A percentile compares a stretch with the other conserved stretches of the same genome.
Evolutionary conservation across 352 stramenopile species (phyloP).

Genomic region (Globisporangium polare): DNA sequence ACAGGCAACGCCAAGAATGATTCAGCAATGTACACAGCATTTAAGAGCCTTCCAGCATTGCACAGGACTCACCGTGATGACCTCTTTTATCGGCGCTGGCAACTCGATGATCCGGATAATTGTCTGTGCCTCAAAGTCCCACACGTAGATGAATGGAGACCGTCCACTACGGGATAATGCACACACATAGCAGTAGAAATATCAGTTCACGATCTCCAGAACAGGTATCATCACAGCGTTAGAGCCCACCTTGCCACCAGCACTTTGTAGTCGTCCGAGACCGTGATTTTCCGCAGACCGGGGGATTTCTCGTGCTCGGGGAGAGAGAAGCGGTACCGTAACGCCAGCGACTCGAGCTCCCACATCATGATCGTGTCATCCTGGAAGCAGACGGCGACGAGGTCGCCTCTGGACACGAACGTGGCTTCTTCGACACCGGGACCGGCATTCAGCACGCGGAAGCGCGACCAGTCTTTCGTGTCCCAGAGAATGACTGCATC

Average conservation of each 20-base stretch:
- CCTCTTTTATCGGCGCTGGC: slow-evolving; percentile 59
- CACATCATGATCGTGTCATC: slow-evolving; percentile 87
- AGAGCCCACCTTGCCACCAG: slow-evolving; percentile 64
- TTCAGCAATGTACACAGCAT: neutral
- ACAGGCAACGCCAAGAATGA: neutral
- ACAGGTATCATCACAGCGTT: neutral
- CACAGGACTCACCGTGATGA: slow-evolving; percentile 41
- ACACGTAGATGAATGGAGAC: slow-evolving; percentile 79
- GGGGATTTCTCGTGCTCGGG: slow-evolving; percentile 59
- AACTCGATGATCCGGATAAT: slow-evolving; percentile 86
- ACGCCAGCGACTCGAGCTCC: slow-evolving; percentile 65
- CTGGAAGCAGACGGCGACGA: slow-evolving; percentile 80
- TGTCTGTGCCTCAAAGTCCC: slow-evolving; percentile 79
- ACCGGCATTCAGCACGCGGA: slow-evolving; percentile 73
- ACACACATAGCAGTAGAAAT: neutral
- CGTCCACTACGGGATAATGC: slow-evolving; percentile 39
- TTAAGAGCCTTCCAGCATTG: too few relatives aligned
- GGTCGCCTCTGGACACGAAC: slow-evolving; percentile 54
- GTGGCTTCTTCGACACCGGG: slow-evolving; percentile 56
- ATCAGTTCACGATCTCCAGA: neutral
- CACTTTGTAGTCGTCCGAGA: slow-evolving; percentile 74
- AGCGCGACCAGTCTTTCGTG: slow-evolving; percentile 79
- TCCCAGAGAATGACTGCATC: slow-evolving; percentile 85
- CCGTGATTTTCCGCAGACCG: slow-evolving; percentile 56
- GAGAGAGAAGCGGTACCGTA: slow-evolving; percentile 72